A percentile compares a stretch with the other conserved stretches of the same genome.
These are phyloP conservation scores for Suillus sp. DNA, from an alignment of 768 basidiomycete genomes.

Conservation along the genomic window DNA sequence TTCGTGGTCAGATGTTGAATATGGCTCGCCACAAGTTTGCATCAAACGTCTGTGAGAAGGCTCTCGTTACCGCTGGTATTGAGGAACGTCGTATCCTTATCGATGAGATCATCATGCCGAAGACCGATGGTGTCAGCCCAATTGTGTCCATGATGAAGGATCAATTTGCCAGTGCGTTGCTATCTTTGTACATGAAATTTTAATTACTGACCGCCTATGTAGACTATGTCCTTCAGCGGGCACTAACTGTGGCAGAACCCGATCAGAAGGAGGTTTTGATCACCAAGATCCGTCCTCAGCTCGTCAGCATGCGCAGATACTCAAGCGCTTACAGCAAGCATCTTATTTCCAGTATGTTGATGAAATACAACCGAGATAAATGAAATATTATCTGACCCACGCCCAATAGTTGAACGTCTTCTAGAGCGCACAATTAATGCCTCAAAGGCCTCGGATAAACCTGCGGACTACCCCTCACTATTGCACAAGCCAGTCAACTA, in stretches of 20 bases:
- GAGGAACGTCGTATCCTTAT: conserved; percentile 71
- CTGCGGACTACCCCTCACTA: conserved; percentile 32
- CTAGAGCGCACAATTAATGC: conserved; percentile 51
- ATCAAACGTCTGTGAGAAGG: conserved; percentile 95
- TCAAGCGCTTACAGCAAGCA: conserved; percentile 80
- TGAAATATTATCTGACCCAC: conserved; percentile 16
- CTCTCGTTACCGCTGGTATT: conserved; percentile 63
- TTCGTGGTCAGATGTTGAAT: conserved; percentile 76
- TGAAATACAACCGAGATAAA: conserved; percentile 15
- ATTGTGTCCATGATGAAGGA: conserved; percentile 82
- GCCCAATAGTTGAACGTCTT: conserved; percentile 63
- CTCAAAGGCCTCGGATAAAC: conserved; percentile 32
- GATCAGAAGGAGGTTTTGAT: conserved; percentile 72
- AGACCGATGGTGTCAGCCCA: conserved; percentile 64
- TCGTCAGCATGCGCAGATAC: conserved; percentile 69
- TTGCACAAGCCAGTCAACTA: conserved; percentile 28
- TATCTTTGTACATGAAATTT: conserved; percentile 2
- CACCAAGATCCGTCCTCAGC: conserved; percentile 62
- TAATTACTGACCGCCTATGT: conserved; percentile 13
- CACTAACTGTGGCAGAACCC: conserved; percentile 65
- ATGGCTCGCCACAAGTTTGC: conserved; percentile 91
- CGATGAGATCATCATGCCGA: conserved; percentile 75
- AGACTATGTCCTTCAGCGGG: conserved; percentile 89
- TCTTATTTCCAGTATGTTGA: conserved; percentile 70
- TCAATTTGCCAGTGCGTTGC: conserved; percentile 80